These are phyloP conservation scores for Amanita pallidorosea DNA, from an alignment of 768 basidiomycete genomes.

Conservation along the genomic window DNA sequence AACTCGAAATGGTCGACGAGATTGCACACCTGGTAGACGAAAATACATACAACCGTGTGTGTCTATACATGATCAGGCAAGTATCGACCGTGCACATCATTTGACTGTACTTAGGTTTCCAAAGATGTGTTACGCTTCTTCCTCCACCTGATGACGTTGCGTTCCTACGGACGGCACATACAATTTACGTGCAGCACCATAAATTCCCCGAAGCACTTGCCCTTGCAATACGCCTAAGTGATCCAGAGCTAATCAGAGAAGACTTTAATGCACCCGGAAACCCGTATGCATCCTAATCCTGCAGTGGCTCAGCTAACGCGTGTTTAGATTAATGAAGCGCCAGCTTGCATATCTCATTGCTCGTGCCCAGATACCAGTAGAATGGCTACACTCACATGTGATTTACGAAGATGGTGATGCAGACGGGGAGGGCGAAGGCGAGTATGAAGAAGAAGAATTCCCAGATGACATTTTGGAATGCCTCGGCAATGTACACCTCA, in stretches of 20 bases:
- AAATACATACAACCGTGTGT: slow-evolving; percentile 83
- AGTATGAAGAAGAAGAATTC: slow-evolving; percentile 50
- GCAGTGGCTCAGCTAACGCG: not conserved
- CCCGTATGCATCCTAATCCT: slow-evolving; percentile 39
- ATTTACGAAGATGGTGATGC: slow-evolving; percentile 36
- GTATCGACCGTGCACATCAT: slow-evolving; percentile 10
- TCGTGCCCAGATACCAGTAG: slow-evolving; percentile 81
- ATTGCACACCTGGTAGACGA: slow-evolving; percentile 74
- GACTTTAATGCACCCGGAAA: slow-evolving; percentile 90
- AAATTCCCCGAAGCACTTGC: slow-evolving; percentile 88
- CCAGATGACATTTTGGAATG: slow-evolving; percentile 79
- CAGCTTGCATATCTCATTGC: slow-evolving; percentile 93
- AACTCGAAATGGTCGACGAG: slow-evolving; percentile 80
- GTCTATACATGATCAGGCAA: slow-evolving; percentile 91
- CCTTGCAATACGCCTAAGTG: slow-evolving; percentile 77
- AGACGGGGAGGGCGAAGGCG: slow-evolving; percentile 43
- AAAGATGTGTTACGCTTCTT: slow-evolving; percentile 78
- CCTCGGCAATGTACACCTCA: slow-evolving; percentile 78
- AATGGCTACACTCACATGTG: slow-evolving; percentile 67
- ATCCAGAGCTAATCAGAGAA: slow-evolving; percentile 66
- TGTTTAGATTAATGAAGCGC: slow-evolving; percentile 71
- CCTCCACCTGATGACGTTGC: slow-evolving; percentile 87
- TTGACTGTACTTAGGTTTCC: slow-evolving; percentile 2
- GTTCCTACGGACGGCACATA: slow-evolving; percentile 83
- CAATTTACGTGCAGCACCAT: slow-evolving; percentile 77